Percentiles rank a stretch among this genome's conserved stretches.
phyloP scores from a whole-genome alignment of 257 asterid genomes.

The Parsonsia alboflavescens region DNA sequence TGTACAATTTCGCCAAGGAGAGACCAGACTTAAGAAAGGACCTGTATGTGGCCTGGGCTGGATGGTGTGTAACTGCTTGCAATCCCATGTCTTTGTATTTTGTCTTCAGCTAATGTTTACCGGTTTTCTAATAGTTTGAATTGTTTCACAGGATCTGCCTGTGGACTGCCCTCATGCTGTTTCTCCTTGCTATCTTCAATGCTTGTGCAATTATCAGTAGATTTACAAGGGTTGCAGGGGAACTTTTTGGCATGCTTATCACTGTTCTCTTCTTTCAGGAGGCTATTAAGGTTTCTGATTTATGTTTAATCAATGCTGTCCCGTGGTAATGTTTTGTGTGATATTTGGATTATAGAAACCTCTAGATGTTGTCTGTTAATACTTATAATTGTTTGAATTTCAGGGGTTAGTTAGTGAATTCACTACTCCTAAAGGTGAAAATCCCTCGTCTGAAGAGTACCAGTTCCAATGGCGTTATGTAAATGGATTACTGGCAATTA shows the following conservation, averaged over 20 bases:
- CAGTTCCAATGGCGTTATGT: constrained; percentile 77
- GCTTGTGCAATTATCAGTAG: constrained; percentile 67
- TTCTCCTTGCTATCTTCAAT: constrained; percentile 76
- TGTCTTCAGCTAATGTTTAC: background rate
- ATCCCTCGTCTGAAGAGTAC: constrained; percentile 39
- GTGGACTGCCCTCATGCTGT: constrained; percentile 76
- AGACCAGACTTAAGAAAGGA: constrained; percentile 54
- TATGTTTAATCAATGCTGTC: background rate
- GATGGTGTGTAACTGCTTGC: constrained; percentile 46
- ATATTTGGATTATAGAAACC: background rate
- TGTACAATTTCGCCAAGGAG: constrained; percentile 51
- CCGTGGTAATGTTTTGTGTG: background rate
- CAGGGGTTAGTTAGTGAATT: constrained; percentile 92
- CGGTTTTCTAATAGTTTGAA: background rate
- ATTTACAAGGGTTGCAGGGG: constrained; percentile 91
- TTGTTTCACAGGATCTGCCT: constrained; percentile 68
- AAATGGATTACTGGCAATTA: constrained; percentile 74
- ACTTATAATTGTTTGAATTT: constrained; percentile 13
- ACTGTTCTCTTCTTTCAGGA: constrained; percentile 81
- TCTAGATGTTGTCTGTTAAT: background rate
- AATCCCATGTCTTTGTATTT: background rate
- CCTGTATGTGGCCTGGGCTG: constrained; percentile 84
- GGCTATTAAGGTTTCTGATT: constrained; percentile 64
- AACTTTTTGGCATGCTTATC: constrained; percentile 88
- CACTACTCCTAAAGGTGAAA: constrained; percentile 55